Conservation (phyloP, 179 eudicot genomes). For the Carnegiea gigantea region DNA sequence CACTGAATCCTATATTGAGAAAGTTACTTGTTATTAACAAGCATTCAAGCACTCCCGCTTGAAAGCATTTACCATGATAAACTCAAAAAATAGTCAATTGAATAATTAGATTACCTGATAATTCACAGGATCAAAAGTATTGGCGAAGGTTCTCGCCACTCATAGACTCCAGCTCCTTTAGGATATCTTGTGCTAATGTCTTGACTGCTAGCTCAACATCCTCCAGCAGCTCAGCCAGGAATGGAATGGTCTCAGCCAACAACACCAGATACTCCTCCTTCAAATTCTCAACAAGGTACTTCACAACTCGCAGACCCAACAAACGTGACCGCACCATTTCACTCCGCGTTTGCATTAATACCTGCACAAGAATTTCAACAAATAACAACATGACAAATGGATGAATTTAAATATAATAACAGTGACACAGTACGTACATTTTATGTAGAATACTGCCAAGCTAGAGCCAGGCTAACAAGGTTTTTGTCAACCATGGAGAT, state of each 20-base stretch:
- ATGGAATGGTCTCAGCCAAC: constrained; percentile 86
- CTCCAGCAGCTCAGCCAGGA: constrained; percentile 87
- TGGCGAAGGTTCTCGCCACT: constrained; percentile 89
- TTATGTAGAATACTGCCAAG: not conserved
- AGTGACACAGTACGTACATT: not conserved
- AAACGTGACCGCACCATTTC: constrained; percentile 73
- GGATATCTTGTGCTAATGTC: constrained; percentile 86
- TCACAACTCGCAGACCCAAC: constrained; percentile 70
- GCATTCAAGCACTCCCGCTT: no score
- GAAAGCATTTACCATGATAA: not conserved
- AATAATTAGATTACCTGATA: constrained; percentile 18
- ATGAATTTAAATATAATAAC: not conserved
- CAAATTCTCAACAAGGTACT: constrained; percentile 72
- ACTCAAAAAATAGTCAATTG: not conserved
- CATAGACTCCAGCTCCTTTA: constrained; percentile 79
- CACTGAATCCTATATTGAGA: not conserved
- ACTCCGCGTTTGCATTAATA: constrained; percentile 85
- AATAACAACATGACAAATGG: not conserved
- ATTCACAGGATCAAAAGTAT: constrained; percentile 46
- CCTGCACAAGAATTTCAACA: constrained; percentile 43
- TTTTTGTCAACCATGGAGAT: no score
- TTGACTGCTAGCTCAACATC: constrained; percentile 82
- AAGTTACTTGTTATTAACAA: no score
- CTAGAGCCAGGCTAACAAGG: no score
- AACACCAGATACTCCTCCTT: constrained; percentile 84